Evolutionary conservation across 2,329 filamentous ascomycete species (phyloP), one percentile per base, ranked within the genome.

Genomic region (Knufia fluminis): DNA sequence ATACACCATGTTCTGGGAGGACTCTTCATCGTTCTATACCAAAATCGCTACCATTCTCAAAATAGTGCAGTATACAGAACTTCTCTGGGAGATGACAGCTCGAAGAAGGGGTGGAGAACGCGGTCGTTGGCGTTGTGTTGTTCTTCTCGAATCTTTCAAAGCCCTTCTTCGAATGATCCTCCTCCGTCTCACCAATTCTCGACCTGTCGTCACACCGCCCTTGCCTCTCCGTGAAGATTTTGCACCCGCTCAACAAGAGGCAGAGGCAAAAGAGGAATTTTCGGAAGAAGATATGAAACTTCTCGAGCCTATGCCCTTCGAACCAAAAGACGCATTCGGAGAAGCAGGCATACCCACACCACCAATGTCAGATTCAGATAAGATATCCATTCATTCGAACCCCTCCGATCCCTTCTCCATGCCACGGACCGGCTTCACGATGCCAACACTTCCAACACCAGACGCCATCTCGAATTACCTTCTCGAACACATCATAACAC

Each of bases 81-180:
- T 98, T 24, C 71, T 98, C n/a, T 92, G 91, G 78, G 92, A 98
- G 66, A 98, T 98, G 92, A 80, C 85, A 23, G 90, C 90, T 23
- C 94, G 94, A 68, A 78, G 91, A 43, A 82, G 82, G 54, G 86
- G 87, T 16, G 89, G 85, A 39, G 78, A 94, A 66, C 81, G 78
- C 61, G 69, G 83, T 22, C 80, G 89, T 24, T 98, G 92, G 92
- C 82, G 86, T 46, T 80, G 94, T 0, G 80, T 97, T 4, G 82
- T 97, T 9, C 64, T 94, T 2, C 73, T 98, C 19, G 92, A 98
- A 68, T 76, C 80, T 1, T 72, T 92, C 62, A 97, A 97, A 68
- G 90, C 91, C 2, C 58, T 92, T 7, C 96, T 91, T 64, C 76
- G 86, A 46, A 70, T 96, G 42, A 69, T 94, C 31, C 74, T 97